Percentiles rank a stretch among this genome's conserved stretches.
These are phyloP conservation scores for Thelonectria blattea DNA, from an alignment of 2,329 filamentous ascomycete species.

Conservation along the genomic window DNA sequence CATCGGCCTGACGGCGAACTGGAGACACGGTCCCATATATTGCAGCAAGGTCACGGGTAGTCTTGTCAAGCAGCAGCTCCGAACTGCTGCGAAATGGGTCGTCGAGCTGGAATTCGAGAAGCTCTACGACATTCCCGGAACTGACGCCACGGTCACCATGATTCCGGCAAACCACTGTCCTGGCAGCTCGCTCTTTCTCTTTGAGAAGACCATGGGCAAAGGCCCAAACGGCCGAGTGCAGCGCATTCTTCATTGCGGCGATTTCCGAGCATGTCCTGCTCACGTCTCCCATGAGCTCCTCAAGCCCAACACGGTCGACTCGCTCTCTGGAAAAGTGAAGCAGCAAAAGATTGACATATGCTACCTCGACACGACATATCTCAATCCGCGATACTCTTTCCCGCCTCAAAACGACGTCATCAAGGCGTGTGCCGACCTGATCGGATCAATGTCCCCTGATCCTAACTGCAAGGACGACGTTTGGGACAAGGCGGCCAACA, in stretches of 20 bases:
- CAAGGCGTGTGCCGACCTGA: conserved; percentile 84
- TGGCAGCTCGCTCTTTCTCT: conserved; percentile 90
- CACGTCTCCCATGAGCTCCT: conserved; percentile 85
- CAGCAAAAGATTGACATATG: conserved; percentile 94
- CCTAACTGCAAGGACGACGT: conserved; percentile 55
- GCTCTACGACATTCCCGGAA: conserved; percentile 78
- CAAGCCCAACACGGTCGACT: conserved; percentile 74
- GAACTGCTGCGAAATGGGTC: conserved; percentile 85
- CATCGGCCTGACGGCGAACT: conserved; percentile 84
- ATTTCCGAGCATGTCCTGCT: conserved; percentile 88
- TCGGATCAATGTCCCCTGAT: conserved; percentile 75
- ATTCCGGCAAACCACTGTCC: conserved; percentile 97
- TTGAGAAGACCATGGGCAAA: conserved; percentile 76
- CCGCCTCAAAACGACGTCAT: conserved; percentile 90
- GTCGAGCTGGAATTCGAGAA: conserved; percentile 85
- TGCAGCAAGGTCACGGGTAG: conserved; percentile 93
- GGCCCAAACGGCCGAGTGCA: conserved; percentile 67
- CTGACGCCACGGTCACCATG: conserved; percentile 87
- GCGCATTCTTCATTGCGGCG: conserved; percentile 90
- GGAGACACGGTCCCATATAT: conserved; percentile 94
- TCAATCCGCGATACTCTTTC: conserved; percentile 95
- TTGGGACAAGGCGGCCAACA: conserved; percentile 53
- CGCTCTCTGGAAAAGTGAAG: conserved; percentile 70
- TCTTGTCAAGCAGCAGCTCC: conserved; percentile 83
- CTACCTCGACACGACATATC: conserved; percentile 96